Conservation (phyloP, 352 stramenopile genomes). For the Globisporangium megalacanthum region DNA sequence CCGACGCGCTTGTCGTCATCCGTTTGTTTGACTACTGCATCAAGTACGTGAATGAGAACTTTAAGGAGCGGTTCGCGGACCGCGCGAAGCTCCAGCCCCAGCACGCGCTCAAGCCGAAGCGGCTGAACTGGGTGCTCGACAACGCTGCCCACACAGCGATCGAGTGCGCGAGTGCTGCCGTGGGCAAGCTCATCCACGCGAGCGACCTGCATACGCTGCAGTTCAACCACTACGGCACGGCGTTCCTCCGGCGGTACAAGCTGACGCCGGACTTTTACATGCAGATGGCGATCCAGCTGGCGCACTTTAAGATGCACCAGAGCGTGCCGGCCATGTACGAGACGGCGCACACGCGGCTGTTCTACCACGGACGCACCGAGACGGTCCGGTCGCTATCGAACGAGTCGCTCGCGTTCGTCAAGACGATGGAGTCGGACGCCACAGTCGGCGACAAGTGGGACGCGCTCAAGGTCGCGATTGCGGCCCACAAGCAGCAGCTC, state of each 20-base stretch:
- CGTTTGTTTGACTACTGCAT: constrained; percentile 93
- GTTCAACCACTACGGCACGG: constrained; percentile 90
- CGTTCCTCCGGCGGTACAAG: constrained; percentile 92
- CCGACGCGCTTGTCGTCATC: constrained; percentile 95
- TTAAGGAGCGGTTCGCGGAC: constrained; percentile 83
- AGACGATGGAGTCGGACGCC: constrained; percentile 81
- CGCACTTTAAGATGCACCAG: constrained; percentile 94
- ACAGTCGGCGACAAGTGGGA: constrained; percentile 74
- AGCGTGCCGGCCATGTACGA: constrained; percentile 95
- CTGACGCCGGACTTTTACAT: constrained; percentile 97
- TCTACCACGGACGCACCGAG: constrained; percentile 96
- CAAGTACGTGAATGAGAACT: constrained; percentile 89
- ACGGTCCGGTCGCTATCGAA: constrained; percentile 86
- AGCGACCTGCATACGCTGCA: constrained; percentile 89
- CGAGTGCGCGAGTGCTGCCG: constrained; percentile 80
- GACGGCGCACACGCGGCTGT: constrained; percentile 95
- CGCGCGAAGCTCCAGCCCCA: constrained; percentile 63
- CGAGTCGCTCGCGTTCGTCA: constrained; percentile 88
- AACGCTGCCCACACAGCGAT: constrained; percentile 77
- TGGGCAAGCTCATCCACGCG: constrained; percentile 90
- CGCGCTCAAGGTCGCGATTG: constrained; percentile 85
- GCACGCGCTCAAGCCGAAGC: constrained; percentile 58
- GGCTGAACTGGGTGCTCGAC: constrained; percentile 81
- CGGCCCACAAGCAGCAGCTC: constrained; percentile 89
- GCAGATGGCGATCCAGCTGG: constrained; percentile 96